These are phyloP conservation scores for Fusarium haematococcum DNA, from an alignment of 2,329 filamentous ascomycete genomes.

Conservation along the genomic window DNA sequence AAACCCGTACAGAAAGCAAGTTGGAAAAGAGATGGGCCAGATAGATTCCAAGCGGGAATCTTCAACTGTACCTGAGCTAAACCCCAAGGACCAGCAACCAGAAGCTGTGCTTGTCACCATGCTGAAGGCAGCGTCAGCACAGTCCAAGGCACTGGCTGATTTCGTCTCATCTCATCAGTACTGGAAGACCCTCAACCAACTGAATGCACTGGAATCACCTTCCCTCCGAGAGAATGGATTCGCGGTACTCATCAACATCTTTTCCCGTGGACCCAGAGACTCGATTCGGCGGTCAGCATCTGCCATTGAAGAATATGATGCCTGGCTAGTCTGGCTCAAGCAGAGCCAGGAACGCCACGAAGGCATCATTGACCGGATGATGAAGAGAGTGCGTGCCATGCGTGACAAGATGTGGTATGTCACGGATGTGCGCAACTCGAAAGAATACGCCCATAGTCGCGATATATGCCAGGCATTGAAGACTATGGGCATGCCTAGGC, in stretches of 20 bases:
- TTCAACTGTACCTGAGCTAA: constrained; percentile 11
- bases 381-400: constrained; percentile 77
- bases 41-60: constrained; percentile 13
- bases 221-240: constrained; percentile 76
- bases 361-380: constrained; percentile 78
- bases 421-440: constrained; percentile 91
- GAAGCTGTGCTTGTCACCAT: constrained; percentile 74
- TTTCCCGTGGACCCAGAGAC: constrained; percentile 77
- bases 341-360: constrained; percentile 85
- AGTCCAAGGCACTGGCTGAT: constrained; percentile 82
- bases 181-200: constrained; percentile 83
- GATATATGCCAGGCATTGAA: constrained; percentile 90
- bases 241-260: constrained; percentile 78
- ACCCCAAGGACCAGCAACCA: constrained; percentile 52
- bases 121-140: constrained; percentile 80
- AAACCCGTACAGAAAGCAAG: constrained; percentile 66
- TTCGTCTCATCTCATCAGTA: constrained; percentile 88
- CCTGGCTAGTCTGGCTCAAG: constrained; percentile 86
- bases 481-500: constrained; percentile 82
- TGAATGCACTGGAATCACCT: constrained; percentile 71
- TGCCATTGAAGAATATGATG: constrained; percentile 82
- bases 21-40: constrained; percentile 25
- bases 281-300: constrained; percentile 76
- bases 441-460: constrained; percentile 85
- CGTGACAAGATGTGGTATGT: constrained; percentile 99